phyloP scores from a whole-genome alignment of 2,329 filamentous ascomycete genomes.

The Hymenoscyphus scutula region DNA sequence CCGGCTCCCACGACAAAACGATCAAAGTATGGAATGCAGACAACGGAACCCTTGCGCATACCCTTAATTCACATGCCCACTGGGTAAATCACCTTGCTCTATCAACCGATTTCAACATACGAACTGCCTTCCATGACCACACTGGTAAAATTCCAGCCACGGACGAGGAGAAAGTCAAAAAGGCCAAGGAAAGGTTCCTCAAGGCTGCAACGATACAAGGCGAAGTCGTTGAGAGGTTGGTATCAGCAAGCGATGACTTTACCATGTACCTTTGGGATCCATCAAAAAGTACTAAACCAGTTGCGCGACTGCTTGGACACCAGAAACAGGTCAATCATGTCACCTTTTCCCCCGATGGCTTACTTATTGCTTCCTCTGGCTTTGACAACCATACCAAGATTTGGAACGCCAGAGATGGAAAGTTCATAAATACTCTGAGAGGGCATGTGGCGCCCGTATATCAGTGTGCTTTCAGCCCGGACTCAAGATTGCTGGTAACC shows the following conservation, averaged over 20 bases:
- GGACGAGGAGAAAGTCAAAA: constrained; percentile 67
- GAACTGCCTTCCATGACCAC: constrained; percentile 86
- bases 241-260: constrained; percentile 92
- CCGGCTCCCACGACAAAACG: constrained; percentile 85
- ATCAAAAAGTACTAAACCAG: constrained; percentile 71
- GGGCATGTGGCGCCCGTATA: constrained; percentile 92
- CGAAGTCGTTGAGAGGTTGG: constrained; percentile 76
- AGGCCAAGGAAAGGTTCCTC: constrained; percentile 80
- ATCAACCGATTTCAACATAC: constrained; percentile 85
- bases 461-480: constrained; percentile 87
- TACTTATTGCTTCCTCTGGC: constrained; percentile 79
- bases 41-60: constrained; percentile 77
- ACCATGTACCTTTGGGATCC: constrained; percentile 97
- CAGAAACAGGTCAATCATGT: constrained; percentile 98
- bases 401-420: constrained; percentile 74
- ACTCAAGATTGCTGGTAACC: constrained; percentile 84
- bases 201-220: constrained; percentile 77
- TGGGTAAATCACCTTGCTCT: constrained; percentile 95
- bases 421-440: constrained; percentile 82
- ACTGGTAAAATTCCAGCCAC: constrained; percentile 65
- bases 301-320: constrained; percentile 87
- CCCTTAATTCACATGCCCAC: constrained; percentile 78
- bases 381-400: constrained; percentile 96
- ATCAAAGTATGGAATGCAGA: constrained; percentile 85
- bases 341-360: constrained; percentile 86